phyloP scores from a whole-genome alignment of 1,139 yeast genomes.

The Candida glucosophila region DNA sequence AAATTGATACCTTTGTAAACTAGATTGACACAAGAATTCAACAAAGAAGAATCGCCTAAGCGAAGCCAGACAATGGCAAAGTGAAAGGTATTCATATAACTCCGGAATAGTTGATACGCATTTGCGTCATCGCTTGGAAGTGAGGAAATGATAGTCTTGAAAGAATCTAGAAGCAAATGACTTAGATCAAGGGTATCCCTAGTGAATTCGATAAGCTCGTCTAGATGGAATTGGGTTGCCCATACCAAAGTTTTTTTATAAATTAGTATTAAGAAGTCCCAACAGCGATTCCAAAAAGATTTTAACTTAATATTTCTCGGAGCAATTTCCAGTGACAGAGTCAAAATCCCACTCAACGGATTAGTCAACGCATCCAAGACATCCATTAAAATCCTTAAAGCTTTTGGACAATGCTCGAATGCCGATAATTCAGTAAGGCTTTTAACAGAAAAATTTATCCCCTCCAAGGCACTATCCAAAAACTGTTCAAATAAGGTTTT shows the following conservation, averaged over 20 bases:
- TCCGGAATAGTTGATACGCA: conserved; percentile 18
- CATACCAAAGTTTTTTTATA: conserved; percentile 63
- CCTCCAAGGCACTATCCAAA: conserved; percentile 34
- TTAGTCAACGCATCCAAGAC: conserved; percentile 55
- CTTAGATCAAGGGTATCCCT: conserved; percentile 81
- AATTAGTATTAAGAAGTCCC: conserved; percentile 66
- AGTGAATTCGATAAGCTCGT: conserved; percentile 66
- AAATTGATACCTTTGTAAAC: conserved; percentile 61
- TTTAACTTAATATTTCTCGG: conserved; percentile 3
- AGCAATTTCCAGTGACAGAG: too few species aligned
- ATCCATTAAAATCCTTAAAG: conserved; percentile 70
- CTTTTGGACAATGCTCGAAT: conserved; percentile 70
- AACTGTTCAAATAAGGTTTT: conserved; percentile 41
- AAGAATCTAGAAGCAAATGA: conserved; percentile 57
- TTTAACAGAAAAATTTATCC: conserved; percentile 39
- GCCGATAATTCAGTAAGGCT: conserved; percentile 40
- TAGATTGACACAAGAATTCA: conserved; percentile 66
- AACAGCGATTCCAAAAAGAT: conserved; percentile 55
- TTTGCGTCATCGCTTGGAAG: conserved; percentile 25
- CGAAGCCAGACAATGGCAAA: conserved; percentile 73
- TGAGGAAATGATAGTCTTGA: conserved; percentile 48
- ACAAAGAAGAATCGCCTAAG: conserved; percentile 66
- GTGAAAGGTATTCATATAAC: conserved; percentile 43
- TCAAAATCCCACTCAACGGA: conserved; percentile 49
- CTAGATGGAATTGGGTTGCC: conserved; percentile 56